Percentiles rank a stretch among this genome's conserved stretches.
These are phyloP conservation scores for Plasmopara muralis DNA, from an alignment of 352 stramenopile species.

Conservation along the genomic window DNA sequence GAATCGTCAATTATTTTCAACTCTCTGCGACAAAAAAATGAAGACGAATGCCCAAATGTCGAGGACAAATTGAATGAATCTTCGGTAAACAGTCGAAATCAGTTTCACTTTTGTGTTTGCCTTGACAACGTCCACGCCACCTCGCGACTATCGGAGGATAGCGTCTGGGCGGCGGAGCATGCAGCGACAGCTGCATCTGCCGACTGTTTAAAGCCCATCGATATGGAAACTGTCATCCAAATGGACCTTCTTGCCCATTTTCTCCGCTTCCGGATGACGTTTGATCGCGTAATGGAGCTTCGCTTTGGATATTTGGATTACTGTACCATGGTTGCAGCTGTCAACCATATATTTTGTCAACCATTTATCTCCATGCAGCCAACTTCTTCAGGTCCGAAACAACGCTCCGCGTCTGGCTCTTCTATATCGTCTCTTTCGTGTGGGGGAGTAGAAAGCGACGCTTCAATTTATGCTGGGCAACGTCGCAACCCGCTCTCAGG, in stretches of 20 bases:
- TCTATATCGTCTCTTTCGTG: slow-evolving; percentile 47
- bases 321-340: slow-evolving; percentile 49
- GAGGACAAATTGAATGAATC: slow-evolving; percentile 15
- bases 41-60: slow-evolving; percentile 21
- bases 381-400: slow-evolving; percentile 17
- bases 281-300: slow-evolving; percentile 73
- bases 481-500: slow-evolving; percentile 11
- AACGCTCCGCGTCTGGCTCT: slow-evolving; percentile 40
- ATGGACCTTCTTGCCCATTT: slow-evolving; percentile 59
- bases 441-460: slow-evolving; percentile 25
- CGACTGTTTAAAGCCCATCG: slow-evolving; percentile 76
- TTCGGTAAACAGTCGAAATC: slow-evolving; percentile 32
- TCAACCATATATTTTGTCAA: slow-evolving; percentile 51
- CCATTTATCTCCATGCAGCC: slow-evolving; percentile 13
- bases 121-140: slow-evolving; percentile 71
- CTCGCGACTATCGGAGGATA: slow-evolving; percentile 67
- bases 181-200: slow-evolving; percentile 38
- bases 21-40: slow-evolving; percentile 45
- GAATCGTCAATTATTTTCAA: slow-evolving; percentile 57
- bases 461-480: slow-evolving; percentile 24
- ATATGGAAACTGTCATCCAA: slow-evolving; percentile 60
- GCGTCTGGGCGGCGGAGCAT: slow-evolving; percentile 46
- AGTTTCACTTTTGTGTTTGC: slow-evolving; percentile 53
- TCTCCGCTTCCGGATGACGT: slow-evolving; percentile 55
- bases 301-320: slow-evolving; percentile 83